Conservation (phyloP, 345 rosid genomes). For the Eucalyptus albens region DNA sequence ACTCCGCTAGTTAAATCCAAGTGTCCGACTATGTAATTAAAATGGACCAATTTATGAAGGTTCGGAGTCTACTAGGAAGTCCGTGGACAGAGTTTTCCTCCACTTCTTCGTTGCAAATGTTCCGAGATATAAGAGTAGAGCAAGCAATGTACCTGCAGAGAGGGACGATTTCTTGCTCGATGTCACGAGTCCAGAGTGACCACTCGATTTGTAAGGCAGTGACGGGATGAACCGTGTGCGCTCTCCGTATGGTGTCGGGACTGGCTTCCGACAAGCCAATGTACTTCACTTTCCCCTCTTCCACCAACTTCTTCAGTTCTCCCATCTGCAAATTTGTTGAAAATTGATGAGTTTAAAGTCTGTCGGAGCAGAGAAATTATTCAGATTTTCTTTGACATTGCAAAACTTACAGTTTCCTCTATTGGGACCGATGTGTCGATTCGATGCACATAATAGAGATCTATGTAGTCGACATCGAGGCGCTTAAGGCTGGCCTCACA, state of each 20-base stretch:
- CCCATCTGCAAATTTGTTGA: slow-evolving; percentile 12
- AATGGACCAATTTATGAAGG: not conserved
- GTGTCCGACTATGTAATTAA: not conserved
- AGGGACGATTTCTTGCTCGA: slow-evolving; percentile 31
- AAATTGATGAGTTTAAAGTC: not conserved
- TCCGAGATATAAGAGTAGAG: not conserved
- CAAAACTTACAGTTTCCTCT: slow-evolving; percentile 7
- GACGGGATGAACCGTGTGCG: slow-evolving; percentile 30
- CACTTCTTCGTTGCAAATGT: not conserved
- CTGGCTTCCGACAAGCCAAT: slow-evolving; percentile 37
- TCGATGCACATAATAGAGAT: slow-evolving; percentile 17
- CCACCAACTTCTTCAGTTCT: slow-evolving; percentile 23
- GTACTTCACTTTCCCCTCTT: slow-evolving; percentile 29
- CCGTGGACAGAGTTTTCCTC: not conserved
- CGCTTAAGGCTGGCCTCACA: slow-evolving; percentile 12
- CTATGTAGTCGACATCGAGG: slow-evolving; percentile 13
- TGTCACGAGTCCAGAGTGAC: slow-evolving; percentile 29
- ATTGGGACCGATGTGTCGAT: slow-evolving; percentile 3
- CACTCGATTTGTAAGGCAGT: slow-evolving; percentile 38
- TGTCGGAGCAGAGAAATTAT: not conserved
- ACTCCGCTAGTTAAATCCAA: not conserved
- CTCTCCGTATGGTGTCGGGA: slow-evolving; percentile 22
- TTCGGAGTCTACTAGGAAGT: not conserved
- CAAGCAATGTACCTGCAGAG: slow-evolving; percentile 19
- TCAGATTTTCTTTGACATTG: not conserved